These are phyloP conservation scores for Xylaria sp. DNA, from an alignment of 2,329 filamentous ascomycete species.

Conservation along the genomic window DNA sequence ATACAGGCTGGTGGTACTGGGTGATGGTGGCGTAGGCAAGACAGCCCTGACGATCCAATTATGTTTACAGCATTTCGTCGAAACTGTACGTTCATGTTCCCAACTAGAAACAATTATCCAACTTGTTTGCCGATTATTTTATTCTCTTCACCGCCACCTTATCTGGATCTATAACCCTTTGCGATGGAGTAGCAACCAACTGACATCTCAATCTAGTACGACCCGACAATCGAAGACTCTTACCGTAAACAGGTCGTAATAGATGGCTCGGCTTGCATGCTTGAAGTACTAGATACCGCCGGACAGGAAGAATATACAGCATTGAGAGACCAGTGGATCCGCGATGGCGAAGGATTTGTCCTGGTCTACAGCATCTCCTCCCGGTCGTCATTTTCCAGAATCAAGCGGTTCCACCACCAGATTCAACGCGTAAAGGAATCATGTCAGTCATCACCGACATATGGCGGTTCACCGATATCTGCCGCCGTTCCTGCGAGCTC, in stretches of 20 bases:
- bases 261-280: conserved; percentile 93
- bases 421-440: conserved; percentile 98
- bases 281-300: conserved; percentile 95
- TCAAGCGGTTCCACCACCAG: conserved; percentile 94
- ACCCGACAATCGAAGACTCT: conserved; percentile 87
- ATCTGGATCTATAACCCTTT: neutral
- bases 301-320: conserved; percentile 99
- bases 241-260: conserved; percentile 92
- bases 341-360: conserved; percentile 96
- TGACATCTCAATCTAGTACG: conserved; percentile 62
- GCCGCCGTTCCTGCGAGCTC: conserved; percentile 65
- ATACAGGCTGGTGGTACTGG: conserved; percentile 94
- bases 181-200: conserved; percentile 8
- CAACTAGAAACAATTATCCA: neutral
- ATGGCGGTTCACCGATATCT: conserved; percentile 75
- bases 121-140: neutral
- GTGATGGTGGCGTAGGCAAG: conserved; percentile 93
- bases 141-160: neutral
- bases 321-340: conserved; percentile 95
- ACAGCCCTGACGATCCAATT: conserved; percentile 95
- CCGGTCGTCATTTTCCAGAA: conserved; percentile 90
- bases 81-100: conserved; percentile 67
- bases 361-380: conserved; percentile 99
- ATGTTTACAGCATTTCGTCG: conserved; percentile 97
- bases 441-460: conserved; percentile 75